These are phyloP conservation scores for Ceratopteris richardii DNA, from an alignment of 75 land plant genomes.

Conservation along the genomic window DNA sequence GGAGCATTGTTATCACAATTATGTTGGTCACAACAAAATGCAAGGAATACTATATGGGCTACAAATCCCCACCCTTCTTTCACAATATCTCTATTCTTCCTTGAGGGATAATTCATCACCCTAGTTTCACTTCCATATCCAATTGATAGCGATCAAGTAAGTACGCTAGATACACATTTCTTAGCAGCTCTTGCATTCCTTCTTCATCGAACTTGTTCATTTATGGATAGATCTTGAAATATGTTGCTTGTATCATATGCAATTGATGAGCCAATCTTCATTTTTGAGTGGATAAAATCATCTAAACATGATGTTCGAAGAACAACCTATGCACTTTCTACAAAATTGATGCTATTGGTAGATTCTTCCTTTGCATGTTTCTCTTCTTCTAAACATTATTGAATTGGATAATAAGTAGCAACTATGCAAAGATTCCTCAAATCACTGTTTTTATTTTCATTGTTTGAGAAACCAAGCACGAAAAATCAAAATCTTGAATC, in stretches of 20 bases:
- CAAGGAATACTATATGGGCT: conserved; percentile 84
- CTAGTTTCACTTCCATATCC: too few species aligned
- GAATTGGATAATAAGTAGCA: conserved; percentile 94
- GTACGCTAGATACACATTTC: too few species aligned
- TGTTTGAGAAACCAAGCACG: conserved; percentile 64
- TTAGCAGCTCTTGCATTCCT: too few species aligned
- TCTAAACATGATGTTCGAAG: conserved; percentile 45
- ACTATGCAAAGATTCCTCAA: conserved; percentile 90
- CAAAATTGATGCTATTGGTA: not conserved
- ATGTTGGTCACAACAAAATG: conserved; percentile 93
- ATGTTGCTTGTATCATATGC: too few species aligned
- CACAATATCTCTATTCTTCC: too few species aligned
- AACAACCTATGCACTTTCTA: not conserved
- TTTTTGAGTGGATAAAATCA: conserved; percentile 61
- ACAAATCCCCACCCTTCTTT: conserved; percentile 95
- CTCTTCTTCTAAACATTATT: conserved; percentile 76
- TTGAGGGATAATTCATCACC: too few species aligned
- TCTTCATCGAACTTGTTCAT: too few species aligned
- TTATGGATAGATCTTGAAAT: too few species aligned
- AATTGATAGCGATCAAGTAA: too few species aligned
- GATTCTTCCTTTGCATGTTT: not conserved
- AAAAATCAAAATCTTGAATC: conserved; percentile 43
- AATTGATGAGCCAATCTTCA: too few species aligned
- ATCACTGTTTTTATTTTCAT: conserved; percentile 91
- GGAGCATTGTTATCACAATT: conserved; percentile 97